Conservation (phyloP, 2,329 filamentous ascomycete species). For the Niveomyces coronatus region DNA sequence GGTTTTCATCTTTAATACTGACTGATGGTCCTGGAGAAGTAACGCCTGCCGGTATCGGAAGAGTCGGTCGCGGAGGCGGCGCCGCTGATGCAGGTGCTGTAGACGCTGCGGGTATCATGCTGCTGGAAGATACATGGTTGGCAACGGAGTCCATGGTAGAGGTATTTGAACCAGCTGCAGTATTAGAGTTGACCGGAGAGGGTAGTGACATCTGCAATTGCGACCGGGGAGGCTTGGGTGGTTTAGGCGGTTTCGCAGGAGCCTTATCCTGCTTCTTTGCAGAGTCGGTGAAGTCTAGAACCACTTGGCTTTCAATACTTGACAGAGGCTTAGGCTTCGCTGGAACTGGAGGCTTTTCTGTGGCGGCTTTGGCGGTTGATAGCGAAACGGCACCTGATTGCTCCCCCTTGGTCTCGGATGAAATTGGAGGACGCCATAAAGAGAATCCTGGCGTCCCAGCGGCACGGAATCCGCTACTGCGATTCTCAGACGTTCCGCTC, state of each 20-base stretch:
- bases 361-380: constrained; percentile 15
- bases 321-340: constrained; percentile 29
- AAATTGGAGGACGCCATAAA: constrained; percentile 4
- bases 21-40: constrained; percentile 19
- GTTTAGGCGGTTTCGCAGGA: constrained; percentile 21
- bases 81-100: neutral
- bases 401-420: constrained; percentile 3
- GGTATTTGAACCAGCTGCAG: no score
- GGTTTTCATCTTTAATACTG: neutral
- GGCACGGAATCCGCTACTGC: neutral
- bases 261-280: constrained; percentile 25
- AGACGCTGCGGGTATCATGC: neutral
- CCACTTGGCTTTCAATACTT: constrained; percentile 23
- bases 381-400: neutral
- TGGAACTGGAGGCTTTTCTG: constrained; percentile 29
- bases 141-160: constrained; percentile 15
- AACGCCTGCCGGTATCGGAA: constrained; percentile 13
- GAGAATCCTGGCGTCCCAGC: constrained; percentile 9
- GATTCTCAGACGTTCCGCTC: no score
- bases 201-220: constrained; percentile 17
- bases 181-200: no score
- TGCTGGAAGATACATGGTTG: constrained; percentile 1
- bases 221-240: constrained; percentile 6
- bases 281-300: constrained; percentile 25
- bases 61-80: constrained; percentile 7